phyloP scores from a whole-genome alignment of 768 basidiomycete genomes.

The Lactarius quietus region DNA sequence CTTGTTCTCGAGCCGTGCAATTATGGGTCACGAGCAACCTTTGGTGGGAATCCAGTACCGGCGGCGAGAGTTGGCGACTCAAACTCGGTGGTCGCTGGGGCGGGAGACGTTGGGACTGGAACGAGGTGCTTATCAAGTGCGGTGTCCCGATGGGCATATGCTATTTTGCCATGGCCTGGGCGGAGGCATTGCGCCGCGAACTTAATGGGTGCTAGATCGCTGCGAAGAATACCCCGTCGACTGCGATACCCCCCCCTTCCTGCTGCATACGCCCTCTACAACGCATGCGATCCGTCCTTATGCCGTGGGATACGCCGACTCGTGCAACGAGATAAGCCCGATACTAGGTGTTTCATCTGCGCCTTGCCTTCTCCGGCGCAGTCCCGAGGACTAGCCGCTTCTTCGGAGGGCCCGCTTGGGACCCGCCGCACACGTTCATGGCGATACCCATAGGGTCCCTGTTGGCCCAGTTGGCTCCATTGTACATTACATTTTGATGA shows the following conservation, averaged over 20 bases:
- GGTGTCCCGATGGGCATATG: constrained; percentile 68
- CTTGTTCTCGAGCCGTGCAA: constrained; percentile 76
- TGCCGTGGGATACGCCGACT: background rate
- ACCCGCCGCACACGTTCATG: background rate
- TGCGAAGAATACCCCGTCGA: background rate
- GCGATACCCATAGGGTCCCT: background rate
- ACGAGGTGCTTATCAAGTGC: constrained; percentile 62
- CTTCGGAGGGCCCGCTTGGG: background rate
- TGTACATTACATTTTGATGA: constrained; percentile 8
- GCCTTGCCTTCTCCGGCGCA: background rate
- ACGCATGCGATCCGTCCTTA: background rate
- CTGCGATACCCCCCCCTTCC: constrained; percentile 8
- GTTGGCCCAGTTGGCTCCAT: background rate
- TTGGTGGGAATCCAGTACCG: constrained; percentile 25
- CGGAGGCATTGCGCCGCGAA: constrained; percentile 42
- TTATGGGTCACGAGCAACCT: constrained; percentile 97
- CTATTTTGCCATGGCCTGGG: constrained; percentile 83
- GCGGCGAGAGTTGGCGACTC: constrained; percentile 21
- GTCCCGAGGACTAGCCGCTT: background rate
- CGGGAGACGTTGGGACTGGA: constrained; percentile 79
- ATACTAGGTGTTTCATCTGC: background rate
- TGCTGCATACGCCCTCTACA: background rate
- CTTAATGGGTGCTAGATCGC: constrained; percentile 26
- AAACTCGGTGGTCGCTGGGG: constrained; percentile 42
- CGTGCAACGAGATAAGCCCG: constrained; percentile 1